Evolutionary conservation across 176 grass and related monocot genomes (phyloP).

Genomic region (Thalia dealbata): DNA sequence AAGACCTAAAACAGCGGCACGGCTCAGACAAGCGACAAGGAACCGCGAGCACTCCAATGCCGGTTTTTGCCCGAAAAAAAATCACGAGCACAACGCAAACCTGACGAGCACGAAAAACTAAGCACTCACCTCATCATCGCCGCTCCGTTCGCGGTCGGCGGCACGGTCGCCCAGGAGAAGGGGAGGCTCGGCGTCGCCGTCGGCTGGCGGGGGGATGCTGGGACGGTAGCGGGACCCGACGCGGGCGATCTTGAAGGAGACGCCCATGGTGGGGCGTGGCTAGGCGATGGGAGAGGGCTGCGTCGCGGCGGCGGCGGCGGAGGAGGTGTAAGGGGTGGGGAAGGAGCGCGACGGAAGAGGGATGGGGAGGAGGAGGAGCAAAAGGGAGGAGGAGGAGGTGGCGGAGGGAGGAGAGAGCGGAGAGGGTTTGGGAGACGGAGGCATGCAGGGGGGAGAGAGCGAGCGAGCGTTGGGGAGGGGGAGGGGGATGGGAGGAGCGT

Average conservation of each 20-base stretch:
- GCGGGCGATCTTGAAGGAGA: constrained; percentile 33
- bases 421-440: not conserved
- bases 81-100: not conserved
- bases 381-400: not conserved
- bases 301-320: not conserved
- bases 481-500: not conserved
- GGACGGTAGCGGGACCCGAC: constrained; percentile 30
- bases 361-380: no score
- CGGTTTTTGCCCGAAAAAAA: not conserved
- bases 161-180: not conserved
- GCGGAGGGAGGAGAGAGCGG: not conserved
- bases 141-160: not conserved
- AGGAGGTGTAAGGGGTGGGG: constrained; percentile 9
- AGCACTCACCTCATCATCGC: constrained; percentile 12
- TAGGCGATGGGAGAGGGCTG: not conserved
- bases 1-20: not conserved
- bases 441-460: not conserved
- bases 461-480: not conserved
- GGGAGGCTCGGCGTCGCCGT: not conserved
- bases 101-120: not conserved
- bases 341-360: not conserved
- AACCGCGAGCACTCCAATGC: not conserved
- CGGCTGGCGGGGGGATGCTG: not conserved
- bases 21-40: not conserved
- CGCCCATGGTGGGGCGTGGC: constrained; percentile 22